Conservation (phyloP, 2,329 filamentous ascomycete genomes). For the Fusarium azukiicola region DNA sequence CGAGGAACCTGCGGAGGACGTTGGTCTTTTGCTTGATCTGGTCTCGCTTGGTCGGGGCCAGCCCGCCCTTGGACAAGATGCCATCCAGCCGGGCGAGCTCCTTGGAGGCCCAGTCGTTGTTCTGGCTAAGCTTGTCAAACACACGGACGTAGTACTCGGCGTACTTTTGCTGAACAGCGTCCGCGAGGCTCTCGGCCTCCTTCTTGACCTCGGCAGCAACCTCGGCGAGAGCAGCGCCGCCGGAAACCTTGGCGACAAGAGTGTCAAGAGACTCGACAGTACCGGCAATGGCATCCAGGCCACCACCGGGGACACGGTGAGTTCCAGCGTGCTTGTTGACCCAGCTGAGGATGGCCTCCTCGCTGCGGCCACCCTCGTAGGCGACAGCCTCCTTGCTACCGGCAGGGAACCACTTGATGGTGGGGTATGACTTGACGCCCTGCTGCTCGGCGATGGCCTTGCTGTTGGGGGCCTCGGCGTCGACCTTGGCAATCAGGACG, state of each 20-base stretch:
- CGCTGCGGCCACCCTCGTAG: constrained; percentile 89
- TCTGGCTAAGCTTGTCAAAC: constrained; percentile 90
- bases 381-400: constrained; percentile 86
- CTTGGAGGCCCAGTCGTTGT: constrained; percentile 90
- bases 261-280: constrained; percentile 90
- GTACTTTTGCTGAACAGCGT: constrained; percentile 84
- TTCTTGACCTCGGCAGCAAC: constrained; percentile 87
- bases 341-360: constrained; percentile 88
- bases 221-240: constrained; percentile 80
- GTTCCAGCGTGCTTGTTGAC: constrained; percentile 95
- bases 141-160: constrained; percentile 97
- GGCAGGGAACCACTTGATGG: constrained; percentile 98
- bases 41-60: constrained; percentile 92
- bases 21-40: constrained; percentile 94
- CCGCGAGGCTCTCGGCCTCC: constrained; percentile 83
- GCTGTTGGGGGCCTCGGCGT: constrained; percentile 92
- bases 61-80: constrained; percentile 91
- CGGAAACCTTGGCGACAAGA: constrained; percentile 87
- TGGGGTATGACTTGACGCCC: constrained; percentile 93
- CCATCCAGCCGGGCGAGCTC: constrained; percentile 90
- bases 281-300: constrained; percentile 88
- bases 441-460: constrained; percentile 89
- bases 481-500: constrained; percentile 96
- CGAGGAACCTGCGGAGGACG: constrained; percentile 89
- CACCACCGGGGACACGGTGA: constrained; percentile 90